Percentiles rank a stretch among this genome's conserved stretches.
Conservation (phyloP, 768 basidiomycete genomes). For the Leccinellum albellum region DNA sequence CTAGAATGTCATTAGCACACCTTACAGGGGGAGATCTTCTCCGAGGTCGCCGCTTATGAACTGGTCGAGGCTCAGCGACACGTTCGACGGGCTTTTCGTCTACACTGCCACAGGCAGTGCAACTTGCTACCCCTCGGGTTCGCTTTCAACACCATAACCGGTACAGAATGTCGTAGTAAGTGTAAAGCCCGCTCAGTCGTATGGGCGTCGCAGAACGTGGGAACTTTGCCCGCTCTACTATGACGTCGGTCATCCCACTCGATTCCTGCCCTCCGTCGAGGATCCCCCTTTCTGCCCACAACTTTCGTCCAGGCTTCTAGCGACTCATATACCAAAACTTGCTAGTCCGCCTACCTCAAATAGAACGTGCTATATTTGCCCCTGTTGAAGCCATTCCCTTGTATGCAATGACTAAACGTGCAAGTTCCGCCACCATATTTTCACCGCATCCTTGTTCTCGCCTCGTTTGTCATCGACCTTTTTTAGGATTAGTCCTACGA, state of each 20-base stretch:
- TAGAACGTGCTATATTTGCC: too few species aligned
- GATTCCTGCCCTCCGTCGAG: not conserved
- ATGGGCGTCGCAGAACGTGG: not conserved
- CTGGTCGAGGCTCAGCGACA: not conserved
- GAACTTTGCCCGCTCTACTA: not conserved
- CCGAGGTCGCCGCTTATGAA: too few species aligned
- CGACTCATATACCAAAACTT: too few species aligned
- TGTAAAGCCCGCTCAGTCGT: not conserved
- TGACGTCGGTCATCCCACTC: not conserved
- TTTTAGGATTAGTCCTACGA: not conserved
- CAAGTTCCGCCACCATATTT: not conserved
- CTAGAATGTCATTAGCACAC: not conserved
- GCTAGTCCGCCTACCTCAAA: too few species aligned
- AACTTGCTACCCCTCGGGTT: not conserved
- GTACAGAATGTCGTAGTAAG: not conserved
- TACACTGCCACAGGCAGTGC: conserved; percentile 2
- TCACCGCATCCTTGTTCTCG: not conserved
- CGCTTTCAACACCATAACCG: not conserved
- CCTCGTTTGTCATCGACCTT: not conserved
- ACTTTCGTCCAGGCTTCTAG: too few species aligned
- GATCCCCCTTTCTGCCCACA: not conserved
- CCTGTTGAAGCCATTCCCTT: too few species aligned
- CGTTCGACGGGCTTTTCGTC: not conserved
- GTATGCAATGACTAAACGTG: not conserved
- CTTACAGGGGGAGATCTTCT: too few species aligned